phyloP scores from a whole-genome alignment of 2,329 filamentous ascomycete species.

The Xylariaceae sp. region DNA sequence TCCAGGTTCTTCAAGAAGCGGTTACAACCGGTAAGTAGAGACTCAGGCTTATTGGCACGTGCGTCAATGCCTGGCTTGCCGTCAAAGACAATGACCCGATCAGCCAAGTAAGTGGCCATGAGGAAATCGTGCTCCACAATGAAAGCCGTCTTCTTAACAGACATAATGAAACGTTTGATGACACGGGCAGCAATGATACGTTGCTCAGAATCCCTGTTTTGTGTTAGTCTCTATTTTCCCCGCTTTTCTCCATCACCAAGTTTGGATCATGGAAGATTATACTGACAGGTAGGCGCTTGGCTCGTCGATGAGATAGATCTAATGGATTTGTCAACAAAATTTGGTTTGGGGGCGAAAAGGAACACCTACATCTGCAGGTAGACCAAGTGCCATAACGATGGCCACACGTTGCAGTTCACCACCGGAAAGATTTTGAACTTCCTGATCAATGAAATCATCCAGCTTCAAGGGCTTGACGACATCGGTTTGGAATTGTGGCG shows the following conservation, averaged over 20 bases:
- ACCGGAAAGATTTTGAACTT: slow-evolving; percentile 97
- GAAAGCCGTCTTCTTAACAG: slow-evolving; percentile 98
- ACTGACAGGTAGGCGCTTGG: slow-evolving; percentile 73
- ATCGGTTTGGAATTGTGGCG: slow-evolving; percentile 97
- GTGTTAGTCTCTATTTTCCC: background rate
- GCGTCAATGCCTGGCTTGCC: slow-evolving; percentile 85
- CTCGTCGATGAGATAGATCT: slow-evolving; percentile 96
- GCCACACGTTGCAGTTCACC: slow-evolving; percentile 99
- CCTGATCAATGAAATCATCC: slow-evolving; percentile 98
- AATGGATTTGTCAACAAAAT: background rate
- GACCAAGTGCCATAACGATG: slow-evolving; percentile 92
- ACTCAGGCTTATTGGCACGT: slow-evolving; percentile 86
- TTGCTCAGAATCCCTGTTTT: slow-evolving; percentile 78
- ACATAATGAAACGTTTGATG: slow-evolving; percentile 99
- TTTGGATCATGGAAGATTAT: too few relatives aligned
- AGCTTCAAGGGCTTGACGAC: slow-evolving; percentile 99
- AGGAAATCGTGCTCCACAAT: slow-evolving; percentile 99
- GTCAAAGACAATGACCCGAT: slow-evolving; percentile 98
- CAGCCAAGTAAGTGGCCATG: slow-evolving; percentile 73
- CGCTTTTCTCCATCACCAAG: too few relatives aligned
- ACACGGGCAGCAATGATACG: slow-evolving; percentile 96
- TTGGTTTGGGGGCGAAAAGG: background rate
- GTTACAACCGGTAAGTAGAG: slow-evolving; percentile 93
- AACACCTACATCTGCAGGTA: slow-evolving; percentile 67
- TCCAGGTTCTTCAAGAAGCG: slow-evolving; percentile 93